phyloP scores from a whole-genome alignment of 805 yeast genomes.

The Nakazawaea peltata region DNA sequence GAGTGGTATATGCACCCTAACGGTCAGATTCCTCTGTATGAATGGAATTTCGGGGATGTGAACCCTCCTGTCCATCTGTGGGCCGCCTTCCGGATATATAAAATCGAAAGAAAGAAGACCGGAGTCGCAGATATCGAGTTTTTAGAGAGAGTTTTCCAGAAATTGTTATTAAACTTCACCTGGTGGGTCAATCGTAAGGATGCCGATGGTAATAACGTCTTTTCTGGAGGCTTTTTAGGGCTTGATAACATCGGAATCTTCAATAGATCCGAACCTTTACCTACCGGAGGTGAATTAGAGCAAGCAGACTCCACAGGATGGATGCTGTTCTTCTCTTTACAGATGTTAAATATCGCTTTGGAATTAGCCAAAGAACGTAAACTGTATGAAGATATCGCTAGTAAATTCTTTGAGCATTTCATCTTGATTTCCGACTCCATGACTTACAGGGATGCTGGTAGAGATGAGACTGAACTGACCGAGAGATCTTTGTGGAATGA shows the following conservation, averaged over 20 bases:
- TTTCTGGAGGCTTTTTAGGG: conserved; percentile 92
- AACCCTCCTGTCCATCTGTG: conserved; percentile 97
- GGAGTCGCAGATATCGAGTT: conserved; percentile 77
- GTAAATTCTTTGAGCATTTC: conserved; percentile 91
- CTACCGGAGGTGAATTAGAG: conserved; percentile 84
- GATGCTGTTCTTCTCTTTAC: conserved; percentile 91
- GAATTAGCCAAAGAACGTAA: conserved; percentile 81
- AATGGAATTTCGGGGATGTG: conserved; percentile 94
- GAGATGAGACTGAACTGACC: conserved; percentile 31
- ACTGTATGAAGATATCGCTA: conserved; percentile 88
- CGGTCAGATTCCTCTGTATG: conserved; percentile 96
- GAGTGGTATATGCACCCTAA: conserved; percentile 98
- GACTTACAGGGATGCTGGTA: conserved; percentile 52
- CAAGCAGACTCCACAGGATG: conserved; percentile 97
- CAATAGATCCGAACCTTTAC: conserved; percentile 87
- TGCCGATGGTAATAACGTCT: conserved; percentile 75
- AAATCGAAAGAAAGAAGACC: conserved; percentile 78
- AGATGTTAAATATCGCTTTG: conserved; percentile 87
- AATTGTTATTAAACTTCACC: conserved; percentile 78
- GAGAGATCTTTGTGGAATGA: conserved; percentile 83
- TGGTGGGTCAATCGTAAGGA: conserved; percentile 98
- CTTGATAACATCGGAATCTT: conserved; percentile 89
- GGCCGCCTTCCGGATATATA: conserved; percentile 84
- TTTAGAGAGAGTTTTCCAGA: conserved; percentile 89
- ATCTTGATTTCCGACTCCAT: conserved; percentile 88